Evolutionary conservation across 2,329 filamentous ascomycete genomes (phyloP), one percentile per base, ranked within the genome.

Genomic region (Ascochyta fabae): DNA sequence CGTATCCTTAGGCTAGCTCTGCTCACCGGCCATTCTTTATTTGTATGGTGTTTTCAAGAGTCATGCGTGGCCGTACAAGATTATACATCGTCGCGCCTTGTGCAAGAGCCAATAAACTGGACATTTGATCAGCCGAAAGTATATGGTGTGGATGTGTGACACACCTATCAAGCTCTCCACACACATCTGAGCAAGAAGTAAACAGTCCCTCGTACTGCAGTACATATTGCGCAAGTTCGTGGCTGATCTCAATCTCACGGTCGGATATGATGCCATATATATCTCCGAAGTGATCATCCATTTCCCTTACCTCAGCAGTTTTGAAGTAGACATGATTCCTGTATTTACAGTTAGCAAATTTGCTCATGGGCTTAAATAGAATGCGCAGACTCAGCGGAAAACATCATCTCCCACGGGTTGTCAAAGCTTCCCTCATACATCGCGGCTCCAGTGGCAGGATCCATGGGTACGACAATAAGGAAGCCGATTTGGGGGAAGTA

Each of bases 401-500:
- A 96, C 70, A 90, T 86, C 52, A 85, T 84, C 56, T 92, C 86
- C 95, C 94, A 99, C 0, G 77, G 75, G 52, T 87, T 86, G 15
- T 81, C 79, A 1, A 78, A 70, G 3, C 79, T 71, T 0, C 90
- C 90, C 62, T 86, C 82, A 62, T 88, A 93, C 10, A 84, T 78
- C 0, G 85, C 83, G 42, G 81, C 77, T 0, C 86, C 85, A 1
- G 83, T 86, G 1, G 79, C 72, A 13, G 81, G 77, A 62, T 92
- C 84, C 3, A 88, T 74, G 2, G 83, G 83, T 15, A 96, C 87
- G 0, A 89, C 87, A 2, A 92, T 90, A 34, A 97, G 83, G 70
- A 97, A 99, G 0, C 95, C 95, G 34, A 97, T 85, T 67, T 96
- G 92, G 0, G 93, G 94, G 59, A 96, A 89, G 72, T 95, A 96